These are phyloP conservation scores for Tetrahymena malaccensis DNA, from an alignment of 73 alveolate species.

Conservation along the genomic window DNA sequence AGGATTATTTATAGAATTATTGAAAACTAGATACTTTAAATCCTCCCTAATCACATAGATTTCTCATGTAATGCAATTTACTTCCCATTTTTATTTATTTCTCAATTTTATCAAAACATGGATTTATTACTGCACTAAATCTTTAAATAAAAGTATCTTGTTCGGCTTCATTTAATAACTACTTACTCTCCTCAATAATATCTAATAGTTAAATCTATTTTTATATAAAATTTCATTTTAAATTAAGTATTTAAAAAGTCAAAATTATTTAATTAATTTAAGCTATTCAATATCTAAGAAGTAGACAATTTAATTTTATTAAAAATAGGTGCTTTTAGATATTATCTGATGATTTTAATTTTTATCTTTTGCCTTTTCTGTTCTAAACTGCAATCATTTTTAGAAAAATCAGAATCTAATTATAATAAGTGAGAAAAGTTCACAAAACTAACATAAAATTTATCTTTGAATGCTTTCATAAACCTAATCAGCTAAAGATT, in stretches of 20 bases:
- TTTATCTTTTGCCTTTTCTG: background rate
- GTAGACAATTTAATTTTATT: background rate
- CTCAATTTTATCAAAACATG: background rate
- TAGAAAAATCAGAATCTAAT: background rate
- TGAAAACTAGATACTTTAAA: constrained; percentile 44
- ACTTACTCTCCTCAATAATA: background rate
- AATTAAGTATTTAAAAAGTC: too few species aligned
- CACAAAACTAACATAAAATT: too few species aligned
- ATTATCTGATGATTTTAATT: background rate
- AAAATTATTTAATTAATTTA: too few species aligned
- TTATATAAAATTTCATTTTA: background rate
- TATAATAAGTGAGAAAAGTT: too few species aligned
- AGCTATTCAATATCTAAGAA: background rate
- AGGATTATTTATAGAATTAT: constrained; percentile 35
- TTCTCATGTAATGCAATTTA: constrained; percentile 34
- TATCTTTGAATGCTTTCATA: too few species aligned
- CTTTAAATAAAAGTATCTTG: background rate
- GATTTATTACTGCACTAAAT: background rate
- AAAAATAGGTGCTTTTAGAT: background rate
- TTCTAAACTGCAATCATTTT: background rate
- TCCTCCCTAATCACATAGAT: constrained; percentile 54
- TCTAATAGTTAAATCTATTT: background rate
- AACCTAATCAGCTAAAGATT: too few species aligned
- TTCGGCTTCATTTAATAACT: background rate
- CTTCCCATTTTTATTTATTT: background rate